Conservation (phyloP, 2,329 filamentous ascomycete genomes). For the Akanthomyces muscarius region DNA sequence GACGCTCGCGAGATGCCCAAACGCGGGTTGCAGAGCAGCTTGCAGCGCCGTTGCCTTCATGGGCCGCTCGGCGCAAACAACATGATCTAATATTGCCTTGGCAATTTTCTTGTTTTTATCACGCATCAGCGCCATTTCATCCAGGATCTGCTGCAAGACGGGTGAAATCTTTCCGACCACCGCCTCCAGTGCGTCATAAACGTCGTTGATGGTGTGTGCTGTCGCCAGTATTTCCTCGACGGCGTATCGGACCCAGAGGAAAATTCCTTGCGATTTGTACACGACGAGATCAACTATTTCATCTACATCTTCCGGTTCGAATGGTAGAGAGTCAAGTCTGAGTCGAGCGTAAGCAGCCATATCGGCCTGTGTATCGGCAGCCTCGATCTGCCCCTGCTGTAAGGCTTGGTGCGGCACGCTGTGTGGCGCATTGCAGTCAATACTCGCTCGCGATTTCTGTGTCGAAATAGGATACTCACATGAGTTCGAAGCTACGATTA, state of each 20-base stretch:
- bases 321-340: background rate
- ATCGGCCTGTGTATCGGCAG: background rate
- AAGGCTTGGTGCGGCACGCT: background rate
- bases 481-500: background rate
- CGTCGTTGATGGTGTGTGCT: background rate
- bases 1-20: background rate
- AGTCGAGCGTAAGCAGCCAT: background rate
- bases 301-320: background rate
- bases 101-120: constrained; percentile 3
- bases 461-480: background rate
- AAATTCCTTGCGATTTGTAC: constrained; percentile 1
- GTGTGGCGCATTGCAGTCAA: background rate
- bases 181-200: background rate
- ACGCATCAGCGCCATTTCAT: background rate
- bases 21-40: background rate
- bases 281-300: background rate
- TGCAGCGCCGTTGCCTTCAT: background rate
- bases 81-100: background rate
- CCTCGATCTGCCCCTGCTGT: background rate
- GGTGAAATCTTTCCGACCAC: background rate
- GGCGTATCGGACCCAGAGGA: constrained; percentile 1
- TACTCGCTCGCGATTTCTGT: too few species aligned
- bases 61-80: background rate
- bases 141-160: background rate
- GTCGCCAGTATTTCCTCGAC: background rate